Evolutionary conservation across 148 eudicot genomes (phyloP), one percentile per base, ranked within the genome.

Genomic region (Simmondsia chinensis): DNA sequence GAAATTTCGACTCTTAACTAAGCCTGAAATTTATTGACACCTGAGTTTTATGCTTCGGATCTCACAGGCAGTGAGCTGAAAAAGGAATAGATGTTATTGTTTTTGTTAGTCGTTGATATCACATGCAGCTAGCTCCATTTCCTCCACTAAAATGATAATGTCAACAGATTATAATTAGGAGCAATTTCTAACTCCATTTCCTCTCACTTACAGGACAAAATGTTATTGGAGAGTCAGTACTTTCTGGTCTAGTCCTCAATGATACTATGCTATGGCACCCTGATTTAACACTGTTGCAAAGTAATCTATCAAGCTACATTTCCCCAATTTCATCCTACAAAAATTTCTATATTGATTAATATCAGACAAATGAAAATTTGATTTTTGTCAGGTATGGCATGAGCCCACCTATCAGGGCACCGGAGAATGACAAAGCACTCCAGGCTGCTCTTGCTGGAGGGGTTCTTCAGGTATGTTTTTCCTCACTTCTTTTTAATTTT

Each of bases 381-480:
- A 34, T 52, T 45, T 39, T 20, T 26, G 35, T 47, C 70, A 91
- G 99, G 66, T 91, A 64, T 64, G 99, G 86, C 46, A 86, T 91
- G 99, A 91, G 99, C 54, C 99, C 99, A 53, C 99, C 96, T 32
- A 82, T 91, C 61, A 77, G 99, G 60, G 71, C 70, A 45, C 57
- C 76, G 20, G 99, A 94, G 43, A 95, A 91, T 70, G 89, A 69
- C 43, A 79, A 72, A 54, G 83, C 77, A 25, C 99, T 86, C 50
- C 94, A 91, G 61, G 81, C 56, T 49, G 99, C 89, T 50, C 85
- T 91, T 51, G 76, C 99, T 33, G 44, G 79, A 2, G 99, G 96
- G 26, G 63, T 77, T 57, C 73, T 91, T 42, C 97, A 88, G 95
- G 97, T 84, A 45, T 61, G 24, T n/a, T 57, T 57, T 57, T 56